Evolutionary conservation across 371 early-diverging fungal genomes (phyloP), one percentile per base, ranked within the genome.

Genomic region (Mortierella sp.): DNA sequence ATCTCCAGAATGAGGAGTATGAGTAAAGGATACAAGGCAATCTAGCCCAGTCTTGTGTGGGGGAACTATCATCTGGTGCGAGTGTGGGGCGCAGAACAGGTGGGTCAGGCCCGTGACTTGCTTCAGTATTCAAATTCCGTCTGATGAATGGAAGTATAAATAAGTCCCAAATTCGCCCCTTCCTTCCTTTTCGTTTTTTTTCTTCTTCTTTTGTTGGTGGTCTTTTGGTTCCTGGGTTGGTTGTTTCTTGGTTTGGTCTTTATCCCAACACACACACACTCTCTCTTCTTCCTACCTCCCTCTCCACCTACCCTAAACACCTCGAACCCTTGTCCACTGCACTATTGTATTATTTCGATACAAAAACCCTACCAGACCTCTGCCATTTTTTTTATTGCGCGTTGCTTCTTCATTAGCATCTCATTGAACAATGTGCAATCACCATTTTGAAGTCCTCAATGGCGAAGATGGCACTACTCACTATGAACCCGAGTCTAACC

Each of bases 361-460:
- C 51, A 10, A n/a, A 51, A 51, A 51, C 23, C 26, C 51, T 51
- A 10, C 51, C 51, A 23, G 26, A 64, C 29, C 62, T 43, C 61
- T 66, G 58, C 28, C 47, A 37, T 59, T 59, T 59, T 59, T 59
- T 40, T 37, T 53, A 40, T 60, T 61, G n/a, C n/a, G n/a, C n/a
- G n/a, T 63, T 26, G 7, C 26, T 13, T 6, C n/a, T 49, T 17
- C n/a, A 13, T 23, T 37, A 22, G 34, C 58, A 43, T 32, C 2
- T 13, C 26, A 15, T 31, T 28, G 15, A 29, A 28, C 47, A 42
- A 79, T 79, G 80, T 79, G 80, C 64, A 69, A 79, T 67, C 74
- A 79, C 31, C 80, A 79, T 49, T 66, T 73, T n/a, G 70, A 79
- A 53, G 61, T 54, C 43, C 26, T 70, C 43, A 51, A 66, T 31